phyloP scores from a whole-genome alignment of 140 eudicot genomes.

The Flaveria floridana region DNA sequence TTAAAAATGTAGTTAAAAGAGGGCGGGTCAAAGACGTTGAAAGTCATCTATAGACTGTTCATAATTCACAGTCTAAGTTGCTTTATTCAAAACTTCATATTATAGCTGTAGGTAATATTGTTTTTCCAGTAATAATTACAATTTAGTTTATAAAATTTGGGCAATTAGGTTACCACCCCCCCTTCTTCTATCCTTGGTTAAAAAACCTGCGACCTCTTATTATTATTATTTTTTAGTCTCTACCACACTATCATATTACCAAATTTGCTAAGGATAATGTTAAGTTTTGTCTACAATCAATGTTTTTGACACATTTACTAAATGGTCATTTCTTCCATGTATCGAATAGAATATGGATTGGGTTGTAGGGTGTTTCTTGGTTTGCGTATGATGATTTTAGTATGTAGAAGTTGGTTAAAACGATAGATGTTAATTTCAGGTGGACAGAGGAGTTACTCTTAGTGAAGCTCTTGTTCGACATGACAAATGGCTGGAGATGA shows the following conservation, averaged over 20 bases:
- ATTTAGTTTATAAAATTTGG: too few species aligned
- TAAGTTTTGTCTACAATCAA: neutral
- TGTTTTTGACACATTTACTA: neutral
- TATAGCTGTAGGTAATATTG: too few species aligned
- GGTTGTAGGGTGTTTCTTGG: constrained; percentile 8
- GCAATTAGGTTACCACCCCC: too few species aligned
- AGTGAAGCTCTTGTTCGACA: constrained; percentile 87
- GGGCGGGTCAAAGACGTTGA: too few species aligned
- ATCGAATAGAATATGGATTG: neutral
- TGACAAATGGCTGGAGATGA: constrained; percentile 92
- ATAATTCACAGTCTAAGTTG: too few species aligned
- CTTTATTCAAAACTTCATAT: too few species aligned
- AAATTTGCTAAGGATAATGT: neutral
- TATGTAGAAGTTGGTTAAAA: constrained; percentile 7
- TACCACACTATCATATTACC: neutral
- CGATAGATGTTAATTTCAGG: constrained; percentile 42
- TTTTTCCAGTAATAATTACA: too few species aligned
- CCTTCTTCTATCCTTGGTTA: too few species aligned
- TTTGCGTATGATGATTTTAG: constrained; percentile 13
- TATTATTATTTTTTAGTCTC: neutral
- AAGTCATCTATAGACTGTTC: too few species aligned
- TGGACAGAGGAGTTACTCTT: constrained; percentile 83
- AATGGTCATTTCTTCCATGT: neutral
- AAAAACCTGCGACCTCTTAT: too few species aligned
- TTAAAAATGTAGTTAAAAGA: too few species aligned